These are phyloP conservation scores for Aphanomyces euteiches DNA, from an alignment of 352 stramenopile species.

Conservation along the genomic window DNA sequence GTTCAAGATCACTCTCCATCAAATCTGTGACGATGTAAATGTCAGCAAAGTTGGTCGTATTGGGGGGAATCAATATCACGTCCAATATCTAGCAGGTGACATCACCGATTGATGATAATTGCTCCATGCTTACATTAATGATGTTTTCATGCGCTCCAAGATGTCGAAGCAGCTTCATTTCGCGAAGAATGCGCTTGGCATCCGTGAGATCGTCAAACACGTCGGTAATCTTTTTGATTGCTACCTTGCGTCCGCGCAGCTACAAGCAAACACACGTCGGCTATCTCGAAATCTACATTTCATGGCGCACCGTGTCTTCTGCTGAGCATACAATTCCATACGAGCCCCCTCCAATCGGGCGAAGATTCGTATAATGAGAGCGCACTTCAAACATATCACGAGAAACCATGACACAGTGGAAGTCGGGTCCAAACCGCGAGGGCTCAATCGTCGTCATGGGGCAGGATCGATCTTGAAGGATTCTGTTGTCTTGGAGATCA, in stretches of 20 bases:
- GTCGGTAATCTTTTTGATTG: constrained; percentile 92
- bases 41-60: constrained; percentile 83
- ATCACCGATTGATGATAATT: too few species aligned
- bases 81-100: constrained; percentile 57
- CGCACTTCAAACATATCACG: constrained; percentile 79
- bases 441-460: constrained; percentile 57
- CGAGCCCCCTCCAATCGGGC: constrained; percentile 74
- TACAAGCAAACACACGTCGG: constrained; percentile 32
- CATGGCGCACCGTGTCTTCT: constrained; percentile 73
- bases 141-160: constrained; percentile 90
- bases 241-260: constrained; percentile 78
- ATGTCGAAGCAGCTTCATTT: constrained; percentile 91
- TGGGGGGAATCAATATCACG: constrained; percentile 73
- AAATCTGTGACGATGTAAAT: constrained; percentile 91
- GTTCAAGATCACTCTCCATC: constrained; percentile 90
- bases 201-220: constrained; percentile 91
- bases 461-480: not conserved
- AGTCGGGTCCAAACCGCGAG: constrained; percentile 73
- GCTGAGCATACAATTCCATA: constrained; percentile 92
- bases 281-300: not conserved
- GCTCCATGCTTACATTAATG: constrained; percentile 57
- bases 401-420: constrained; percentile 77
- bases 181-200: constrained; percentile 89
- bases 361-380: constrained; percentile 76
- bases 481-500: constrained; percentile 5